Percentiles rank a stretch among this genome's conserved stretches.
phyloP scores from a whole-genome alignment of 2,329 filamentous ascomycete species.

The Helotiales sp. region DNA sequence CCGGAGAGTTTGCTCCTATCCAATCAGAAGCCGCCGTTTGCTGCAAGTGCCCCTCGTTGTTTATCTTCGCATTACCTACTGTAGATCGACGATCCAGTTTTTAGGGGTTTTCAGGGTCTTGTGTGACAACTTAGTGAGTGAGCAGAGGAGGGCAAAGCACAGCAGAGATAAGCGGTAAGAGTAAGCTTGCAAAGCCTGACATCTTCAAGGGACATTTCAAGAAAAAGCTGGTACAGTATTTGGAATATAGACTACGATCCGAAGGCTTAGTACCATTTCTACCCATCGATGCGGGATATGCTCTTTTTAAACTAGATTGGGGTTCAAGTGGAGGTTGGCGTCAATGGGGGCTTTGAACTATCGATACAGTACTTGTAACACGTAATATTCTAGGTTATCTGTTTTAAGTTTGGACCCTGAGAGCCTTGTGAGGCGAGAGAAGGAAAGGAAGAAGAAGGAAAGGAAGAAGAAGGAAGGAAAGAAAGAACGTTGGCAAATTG shows the following conservation, averaged over 20 bases:
- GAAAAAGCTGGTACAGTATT: not conserved
- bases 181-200: not conserved
- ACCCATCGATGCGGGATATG: not conserved
- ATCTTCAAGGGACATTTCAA: not conserved
- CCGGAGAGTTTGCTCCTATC: slow-evolving; percentile 2
- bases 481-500: not conserved
- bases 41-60: not conserved
- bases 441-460: not conserved
- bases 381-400: not conserved
- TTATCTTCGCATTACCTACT: not conserved
- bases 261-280: not conserved
- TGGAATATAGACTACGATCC: not conserved
- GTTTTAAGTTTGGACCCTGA: not conserved
- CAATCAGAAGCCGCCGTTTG: not conserved
- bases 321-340: not conserved
- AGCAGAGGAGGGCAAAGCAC: too few species aligned
- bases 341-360: not conserved
- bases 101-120: not conserved
- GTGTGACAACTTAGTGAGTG: not conserved
- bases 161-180: not conserved
- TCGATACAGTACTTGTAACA: not conserved
- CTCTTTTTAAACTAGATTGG: not conserved
- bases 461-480: not conserved
- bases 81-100: not conserved
- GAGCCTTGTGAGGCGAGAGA: not conserved